Conservation (phyloP, 1,284 basidiomycete genomes). For the Trichosporon asahii region DNA sequence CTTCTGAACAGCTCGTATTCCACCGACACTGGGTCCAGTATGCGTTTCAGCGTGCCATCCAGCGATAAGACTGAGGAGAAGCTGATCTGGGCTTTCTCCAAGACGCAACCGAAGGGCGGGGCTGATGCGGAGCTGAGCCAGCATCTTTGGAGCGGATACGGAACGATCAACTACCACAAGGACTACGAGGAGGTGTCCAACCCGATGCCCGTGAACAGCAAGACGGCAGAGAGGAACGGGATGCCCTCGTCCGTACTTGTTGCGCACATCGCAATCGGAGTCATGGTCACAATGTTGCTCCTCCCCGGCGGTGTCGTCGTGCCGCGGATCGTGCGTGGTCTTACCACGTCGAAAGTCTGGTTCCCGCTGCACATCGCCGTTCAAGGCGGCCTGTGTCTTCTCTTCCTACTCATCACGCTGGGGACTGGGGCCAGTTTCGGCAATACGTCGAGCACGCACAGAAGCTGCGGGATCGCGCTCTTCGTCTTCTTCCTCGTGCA, state of each 20-base stretch:
- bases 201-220: background rate
- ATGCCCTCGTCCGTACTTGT: constrained; percentile 47
- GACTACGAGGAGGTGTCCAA: background rate
- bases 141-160: constrained; percentile 44
- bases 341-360: constrained; percentile 56
- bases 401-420: constrained; percentile 57
- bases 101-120: constrained; percentile 49
- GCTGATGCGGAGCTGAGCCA: constrained; percentile 49
- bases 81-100: constrained; percentile 58
- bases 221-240: background rate
- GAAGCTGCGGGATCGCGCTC: constrained; percentile 60
- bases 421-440: constrained; percentile 30
- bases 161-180: background rate
- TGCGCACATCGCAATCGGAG: constrained; percentile 59
- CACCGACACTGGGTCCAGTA: constrained; percentile 30
- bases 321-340: constrained; percentile 60
- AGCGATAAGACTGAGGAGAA: constrained; percentile 44
- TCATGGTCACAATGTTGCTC: constrained; percentile 60
- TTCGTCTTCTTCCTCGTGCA: constrained; percentile 64
- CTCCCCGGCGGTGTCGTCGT: constrained; percentile 61
- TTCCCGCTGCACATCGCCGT: constrained; percentile 58
- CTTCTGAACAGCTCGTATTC: constrained; percentile 49
- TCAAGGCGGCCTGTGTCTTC: constrained; percentile 58
- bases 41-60: constrained; percentile 58
- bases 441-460: constrained; percentile 54